These are phyloP conservation scores for Podospora australis DNA, from an alignment of 495 filamentous ascomycete genomes.

Conservation along the genomic window DNA sequence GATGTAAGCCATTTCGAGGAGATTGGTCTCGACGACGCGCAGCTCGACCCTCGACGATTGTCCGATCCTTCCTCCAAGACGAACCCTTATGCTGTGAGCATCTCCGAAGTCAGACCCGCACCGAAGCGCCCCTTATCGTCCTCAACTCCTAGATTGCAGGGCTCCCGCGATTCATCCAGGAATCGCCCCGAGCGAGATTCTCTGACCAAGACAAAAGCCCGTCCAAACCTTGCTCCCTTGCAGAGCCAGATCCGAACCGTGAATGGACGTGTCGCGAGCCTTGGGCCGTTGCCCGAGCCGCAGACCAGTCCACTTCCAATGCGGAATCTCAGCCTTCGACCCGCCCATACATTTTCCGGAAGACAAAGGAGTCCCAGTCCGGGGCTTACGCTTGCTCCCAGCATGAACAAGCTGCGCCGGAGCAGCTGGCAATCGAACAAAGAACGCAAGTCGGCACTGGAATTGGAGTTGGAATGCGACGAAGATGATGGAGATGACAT, in stretches of 20 bases:
- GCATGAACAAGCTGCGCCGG: constrained; percentile 43
- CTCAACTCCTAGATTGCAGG: constrained; percentile 27
- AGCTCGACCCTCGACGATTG: constrained; percentile 30
- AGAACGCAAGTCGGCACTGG: constrained; percentile 66
- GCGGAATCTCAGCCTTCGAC: constrained; percentile 31
- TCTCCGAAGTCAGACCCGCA: constrained; percentile 35
- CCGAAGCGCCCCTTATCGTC: constrained; percentile 29
- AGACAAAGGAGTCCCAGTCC: constrained; percentile 37
- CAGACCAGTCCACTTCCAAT: constrained; percentile 25
- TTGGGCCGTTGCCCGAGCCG: constrained; percentile 27
- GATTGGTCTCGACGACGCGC: constrained; percentile 70
- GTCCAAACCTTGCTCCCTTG: constrained; percentile 22
- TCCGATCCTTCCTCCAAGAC: constrained; percentile 40
- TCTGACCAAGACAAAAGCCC: constrained; percentile 7
- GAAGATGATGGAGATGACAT: constrained; percentile 81
- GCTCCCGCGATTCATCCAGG: constrained; percentile 21
- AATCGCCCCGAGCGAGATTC: constrained; percentile 21
- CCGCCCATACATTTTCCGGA: constrained; percentile 21
- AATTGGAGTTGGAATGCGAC: constrained; percentile 83
- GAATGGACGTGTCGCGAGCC: constrained; percentile 27
- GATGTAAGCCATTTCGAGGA: constrained; percentile 87
- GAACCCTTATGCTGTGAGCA: constrained; percentile 33
- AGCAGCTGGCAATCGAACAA: constrained; percentile 64
- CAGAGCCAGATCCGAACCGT: constrained; percentile 25
- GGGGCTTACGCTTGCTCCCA: constrained; percentile 32